Evolutionary conservation across 2,329 filamentous ascomycete species (phyloP).

Genomic region (Fusarium sp.): DNA sequence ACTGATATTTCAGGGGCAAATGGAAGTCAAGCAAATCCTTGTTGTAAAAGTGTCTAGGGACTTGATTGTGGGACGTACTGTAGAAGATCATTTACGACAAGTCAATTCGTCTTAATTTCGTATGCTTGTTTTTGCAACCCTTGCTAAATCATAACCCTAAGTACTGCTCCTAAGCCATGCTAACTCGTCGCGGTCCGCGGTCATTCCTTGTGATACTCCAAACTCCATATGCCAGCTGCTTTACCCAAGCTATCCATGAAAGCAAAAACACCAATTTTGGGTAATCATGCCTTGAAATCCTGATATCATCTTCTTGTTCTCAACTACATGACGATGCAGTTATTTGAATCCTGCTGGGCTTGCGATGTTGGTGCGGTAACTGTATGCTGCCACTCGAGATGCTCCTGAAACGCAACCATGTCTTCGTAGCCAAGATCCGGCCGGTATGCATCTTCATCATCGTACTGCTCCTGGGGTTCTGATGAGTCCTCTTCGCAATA

Average conservation of each 20-base stretch:
- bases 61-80: constrained; percentile 38
- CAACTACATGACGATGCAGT: constrained; percentile 64
- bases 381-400: constrained; percentile 71
- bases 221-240: constrained; percentile 42
- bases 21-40: neutral
- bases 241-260: constrained; percentile 30
- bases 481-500: constrained; percentile 70
- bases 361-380: constrained; percentile 57
- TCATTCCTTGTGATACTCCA: constrained; percentile 37
- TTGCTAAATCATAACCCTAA: constrained; percentile 36
- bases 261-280: constrained; percentile 16
- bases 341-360: constrained; percentile 53
- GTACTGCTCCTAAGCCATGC: constrained; percentile 24
- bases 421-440: constrained; percentile 67
- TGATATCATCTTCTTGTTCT: constrained; percentile 1
- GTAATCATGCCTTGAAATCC: neutral
- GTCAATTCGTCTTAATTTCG: constrained; percentile 22
- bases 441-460: constrained; percentile 65
- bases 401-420: constrained; percentile 65
- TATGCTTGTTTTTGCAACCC: constrained; percentile 30
- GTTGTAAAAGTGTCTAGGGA: neutral
- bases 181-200: constrained; percentile 10
- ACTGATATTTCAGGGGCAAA: neutral
- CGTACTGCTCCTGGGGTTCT: constrained; percentile 60
- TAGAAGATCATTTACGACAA: constrained; percentile 42